Percentiles rank a stretch among this genome's conserved stretches.
These are phyloP conservation scores for Curvularia sp. DNA, from an alignment of 2,329 filamentous ascomycete genomes.

Conservation along the genomic window DNA sequence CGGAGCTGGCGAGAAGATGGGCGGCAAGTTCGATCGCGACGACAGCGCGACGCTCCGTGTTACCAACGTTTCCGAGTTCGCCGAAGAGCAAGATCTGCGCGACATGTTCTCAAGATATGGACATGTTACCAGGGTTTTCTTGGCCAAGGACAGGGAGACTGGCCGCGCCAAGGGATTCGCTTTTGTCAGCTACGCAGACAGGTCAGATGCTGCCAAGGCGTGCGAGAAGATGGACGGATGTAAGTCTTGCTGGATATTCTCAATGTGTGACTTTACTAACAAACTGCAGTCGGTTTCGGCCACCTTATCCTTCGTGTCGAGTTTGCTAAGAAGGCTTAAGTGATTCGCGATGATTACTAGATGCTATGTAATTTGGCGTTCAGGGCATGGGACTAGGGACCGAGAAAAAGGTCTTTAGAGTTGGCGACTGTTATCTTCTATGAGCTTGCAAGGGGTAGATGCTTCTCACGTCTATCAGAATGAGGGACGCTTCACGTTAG, in stretches of 20 bases:
- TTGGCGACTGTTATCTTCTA: slow-evolving; percentile 10
- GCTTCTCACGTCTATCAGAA: slow-evolving; percentile 8
- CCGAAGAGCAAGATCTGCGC: slow-evolving; percentile 92
- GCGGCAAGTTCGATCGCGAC: slow-evolving; percentile 93
- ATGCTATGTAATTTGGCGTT: slow-evolving; percentile 8
- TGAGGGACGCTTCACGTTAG: slow-evolving; percentile 7
- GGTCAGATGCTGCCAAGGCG: slow-evolving; percentile 86
- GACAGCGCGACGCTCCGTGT: slow-evolving; percentile 95
- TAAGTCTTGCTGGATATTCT: slow-evolving; percentile 50
- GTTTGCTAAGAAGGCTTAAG: slow-evolving; percentile 72
- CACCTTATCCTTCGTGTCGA: slow-evolving; percentile 87
- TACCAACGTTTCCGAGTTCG: slow-evolving; percentile 98
- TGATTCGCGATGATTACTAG: slow-evolving; percentile 6
- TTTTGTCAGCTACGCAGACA: slow-evolving; percentile 95
- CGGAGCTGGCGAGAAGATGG: slow-evolving; percentile 81
- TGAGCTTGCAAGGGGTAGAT: slow-evolving; percentile 8
- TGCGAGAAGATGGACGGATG: slow-evolving; percentile 98
- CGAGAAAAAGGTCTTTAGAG: slow-evolving; percentile 8
- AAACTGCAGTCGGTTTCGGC: slow-evolving; percentile 69
- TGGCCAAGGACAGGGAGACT: slow-evolving; percentile 97
- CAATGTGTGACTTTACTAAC: slow-evolving; percentile 26
- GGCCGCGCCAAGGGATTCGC: slow-evolving; percentile 97
- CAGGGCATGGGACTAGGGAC: slow-evolving; percentile 8
- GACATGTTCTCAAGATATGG: slow-evolving; percentile 99
- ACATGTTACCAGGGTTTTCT: slow-evolving; percentile 94